Evolutionary conservation across 805 yeast genomes (phyloP).

Genomic region (Isabelozyma heimii): DNA sequence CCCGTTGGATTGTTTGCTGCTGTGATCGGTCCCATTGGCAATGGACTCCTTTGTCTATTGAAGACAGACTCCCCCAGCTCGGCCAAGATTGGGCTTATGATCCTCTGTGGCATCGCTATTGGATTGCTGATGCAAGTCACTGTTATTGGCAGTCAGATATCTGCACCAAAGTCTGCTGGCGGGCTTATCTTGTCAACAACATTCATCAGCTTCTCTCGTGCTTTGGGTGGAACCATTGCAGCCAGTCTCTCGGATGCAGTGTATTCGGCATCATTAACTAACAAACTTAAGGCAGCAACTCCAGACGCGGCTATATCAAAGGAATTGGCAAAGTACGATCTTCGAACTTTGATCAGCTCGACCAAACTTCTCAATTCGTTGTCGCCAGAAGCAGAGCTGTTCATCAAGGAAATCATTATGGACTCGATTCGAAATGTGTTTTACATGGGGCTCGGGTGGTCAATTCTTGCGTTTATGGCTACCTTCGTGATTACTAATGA

Average conservation of each 20-base stretch:
- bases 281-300: constrained; percentile 6
- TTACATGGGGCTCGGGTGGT: constrained; percentile 38
- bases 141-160: constrained; percentile 43
- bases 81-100: constrained; percentile 43
- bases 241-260: constrained; percentile 42
- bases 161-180: constrained; percentile 52
- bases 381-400: constrained; percentile 10
- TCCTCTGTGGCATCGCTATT: constrained; percentile 44
- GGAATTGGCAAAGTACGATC: constrained; percentile 15
- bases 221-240: constrained; percentile 46
- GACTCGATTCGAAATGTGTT: constrained; percentile 37
- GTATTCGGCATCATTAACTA: constrained; percentile 24
- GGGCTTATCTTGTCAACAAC: constrained; percentile 48
- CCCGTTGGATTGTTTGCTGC: constrained; percentile 37
- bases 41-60: constrained; percentile 44
- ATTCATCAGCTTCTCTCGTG: constrained; percentile 41
- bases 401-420: constrained; percentile 25
- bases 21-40: constrained; percentile 37
- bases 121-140: constrained; percentile 49
- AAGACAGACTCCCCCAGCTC: constrained; percentile 32
- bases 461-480: constrained; percentile 17
- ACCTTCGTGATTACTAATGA: constrained; percentile 6
- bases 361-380: constrained; percentile 11
- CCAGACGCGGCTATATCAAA: constrained; percentile 7
- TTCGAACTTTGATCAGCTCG: constrained; percentile 10